These are phyloP conservation scores for Lactifluus hygrophoroides DNA, from an alignment of 768 basidiomycete genomes.

Conservation along the genomic window DNA sequence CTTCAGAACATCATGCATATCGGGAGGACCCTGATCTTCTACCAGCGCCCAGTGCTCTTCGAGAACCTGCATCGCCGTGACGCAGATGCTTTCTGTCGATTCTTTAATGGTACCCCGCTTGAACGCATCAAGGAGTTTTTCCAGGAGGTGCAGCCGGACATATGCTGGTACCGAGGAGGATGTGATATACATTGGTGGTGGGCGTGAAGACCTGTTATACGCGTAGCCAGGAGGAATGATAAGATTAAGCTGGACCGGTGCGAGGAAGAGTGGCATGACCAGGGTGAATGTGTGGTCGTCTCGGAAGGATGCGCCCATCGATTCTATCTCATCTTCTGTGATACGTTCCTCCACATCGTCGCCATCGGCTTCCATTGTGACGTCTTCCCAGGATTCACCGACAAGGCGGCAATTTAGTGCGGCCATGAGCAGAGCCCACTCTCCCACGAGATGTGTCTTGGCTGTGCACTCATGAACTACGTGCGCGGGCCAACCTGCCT, in stretches of 20 bases:
- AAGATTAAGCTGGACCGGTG: constrained; percentile 59
- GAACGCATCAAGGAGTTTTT: constrained; percentile 50
- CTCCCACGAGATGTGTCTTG: constrained; percentile 32
- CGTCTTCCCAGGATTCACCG: constrained; percentile 32
- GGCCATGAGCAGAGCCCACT: constrained; percentile 49
- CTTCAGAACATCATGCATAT: constrained; percentile 57
- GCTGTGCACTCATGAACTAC: constrained; percentile 49
- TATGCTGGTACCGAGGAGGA: constrained; percentile 67
- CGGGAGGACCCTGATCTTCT: constrained; percentile 66
- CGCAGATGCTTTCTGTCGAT: constrained; percentile 61
- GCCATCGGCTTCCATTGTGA: constrained; percentile 6
- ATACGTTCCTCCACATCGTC: constrained; percentile 32
- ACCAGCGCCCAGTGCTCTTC: constrained; percentile 63
- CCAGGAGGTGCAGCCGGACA: constrained; percentile 74
- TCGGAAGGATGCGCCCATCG: constrained; percentile 41
- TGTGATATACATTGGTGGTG: constrained; percentile 67
- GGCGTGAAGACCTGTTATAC: constrained; percentile 38
- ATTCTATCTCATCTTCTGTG: constrained; percentile 25
- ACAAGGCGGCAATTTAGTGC: constrained; percentile 47
- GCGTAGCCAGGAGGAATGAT: constrained; percentile 41
- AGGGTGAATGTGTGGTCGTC: constrained; percentile 36
- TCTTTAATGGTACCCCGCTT: constrained; percentile 48
- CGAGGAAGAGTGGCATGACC: constrained; percentile 56
- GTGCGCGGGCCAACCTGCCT: constrained; percentile 74
- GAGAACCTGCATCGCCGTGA: constrained; percentile 58